Conservation (phyloP, 164 flowering plant species). For the Aristolochia contorta region DNA sequence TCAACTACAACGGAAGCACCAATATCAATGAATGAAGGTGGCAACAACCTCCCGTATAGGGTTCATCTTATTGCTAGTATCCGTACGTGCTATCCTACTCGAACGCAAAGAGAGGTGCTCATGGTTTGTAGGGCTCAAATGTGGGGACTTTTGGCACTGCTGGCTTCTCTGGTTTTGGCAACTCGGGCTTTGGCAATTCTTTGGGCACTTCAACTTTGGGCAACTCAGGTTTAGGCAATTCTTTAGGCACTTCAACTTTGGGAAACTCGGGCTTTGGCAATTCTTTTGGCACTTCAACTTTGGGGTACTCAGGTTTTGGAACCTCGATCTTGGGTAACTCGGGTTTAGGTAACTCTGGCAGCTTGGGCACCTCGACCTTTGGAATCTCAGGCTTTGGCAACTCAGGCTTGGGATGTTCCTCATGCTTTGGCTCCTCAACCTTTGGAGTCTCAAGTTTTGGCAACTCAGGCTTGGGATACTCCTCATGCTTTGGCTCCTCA, state of each 20-base stretch:
- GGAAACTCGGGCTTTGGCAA: too few species aligned
- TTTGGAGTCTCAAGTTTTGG: background rate
- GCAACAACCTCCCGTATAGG: background rate
- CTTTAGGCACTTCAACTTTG: too few species aligned
- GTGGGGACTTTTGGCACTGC: background rate
- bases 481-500: background rate
- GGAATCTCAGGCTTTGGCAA: conserved; percentile 2
- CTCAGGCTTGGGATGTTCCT: background rate
- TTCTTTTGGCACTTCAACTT: too few species aligned
- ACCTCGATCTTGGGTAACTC: background rate
- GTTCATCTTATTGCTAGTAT: too few species aligned
- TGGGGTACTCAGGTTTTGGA: too few species aligned
- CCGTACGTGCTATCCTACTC: background rate
- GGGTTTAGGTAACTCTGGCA: background rate
- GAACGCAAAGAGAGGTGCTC: background rate
- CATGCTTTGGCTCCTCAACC: background rate
- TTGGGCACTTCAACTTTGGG: too few species aligned
- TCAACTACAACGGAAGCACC: background rate
- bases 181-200: too few species aligned
- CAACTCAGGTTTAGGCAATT: too few species aligned
- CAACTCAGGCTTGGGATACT: background rate
- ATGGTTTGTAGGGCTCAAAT: background rate
- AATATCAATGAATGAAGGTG: background rate
- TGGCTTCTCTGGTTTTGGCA: background rate
- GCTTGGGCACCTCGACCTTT: background rate